Evolutionary conservation across 306 rosid genomes (phyloP).

Genomic region (Cucumis hystrix): DNA sequence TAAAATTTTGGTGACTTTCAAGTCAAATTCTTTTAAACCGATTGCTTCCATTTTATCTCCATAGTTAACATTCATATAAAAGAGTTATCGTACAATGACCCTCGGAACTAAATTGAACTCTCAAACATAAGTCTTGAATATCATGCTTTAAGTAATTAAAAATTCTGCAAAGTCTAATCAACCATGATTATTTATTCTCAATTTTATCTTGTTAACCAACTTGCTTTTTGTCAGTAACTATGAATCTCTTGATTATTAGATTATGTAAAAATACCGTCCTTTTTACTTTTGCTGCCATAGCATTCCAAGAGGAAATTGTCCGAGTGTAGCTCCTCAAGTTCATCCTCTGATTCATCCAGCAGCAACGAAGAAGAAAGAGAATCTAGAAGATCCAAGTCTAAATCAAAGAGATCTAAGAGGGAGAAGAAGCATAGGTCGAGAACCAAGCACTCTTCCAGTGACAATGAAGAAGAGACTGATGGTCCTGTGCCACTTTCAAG

Average conservation of each 20-base stretch:
- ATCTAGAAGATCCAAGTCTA: slow-evolving; percentile 71
- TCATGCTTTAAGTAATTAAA: background rate
- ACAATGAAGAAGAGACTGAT: slow-evolving; percentile 34
- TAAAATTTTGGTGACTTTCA: background rate
- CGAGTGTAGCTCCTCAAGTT: slow-evolving; percentile 55
- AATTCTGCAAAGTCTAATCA: background rate
- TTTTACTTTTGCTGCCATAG: slow-evolving; percentile 23
- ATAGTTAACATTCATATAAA: background rate
- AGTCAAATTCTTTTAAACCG: background rate
- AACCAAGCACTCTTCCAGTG: slow-evolving; percentile 42
- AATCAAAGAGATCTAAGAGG: slow-evolving; percentile 70
- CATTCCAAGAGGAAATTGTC: slow-evolving; percentile 76
- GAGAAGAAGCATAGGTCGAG: slow-evolving; percentile 69
- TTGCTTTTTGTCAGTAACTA: background rate
- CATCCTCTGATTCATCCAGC: slow-evolving; percentile 48
- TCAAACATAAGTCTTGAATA: background rate
- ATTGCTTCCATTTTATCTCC: background rate
- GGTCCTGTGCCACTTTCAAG: slow-evolving; percentile 92
- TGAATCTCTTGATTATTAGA: background rate
- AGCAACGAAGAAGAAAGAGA: slow-evolving; percentile 61
- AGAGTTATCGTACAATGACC: background rate
- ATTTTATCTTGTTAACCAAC: background rate
- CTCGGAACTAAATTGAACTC: background rate
- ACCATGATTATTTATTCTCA: background rate
- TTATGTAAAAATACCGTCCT: background rate